phyloP scores from a whole-genome alignment of 129 eudicot species.

The Glebionis coronaria region DNA sequence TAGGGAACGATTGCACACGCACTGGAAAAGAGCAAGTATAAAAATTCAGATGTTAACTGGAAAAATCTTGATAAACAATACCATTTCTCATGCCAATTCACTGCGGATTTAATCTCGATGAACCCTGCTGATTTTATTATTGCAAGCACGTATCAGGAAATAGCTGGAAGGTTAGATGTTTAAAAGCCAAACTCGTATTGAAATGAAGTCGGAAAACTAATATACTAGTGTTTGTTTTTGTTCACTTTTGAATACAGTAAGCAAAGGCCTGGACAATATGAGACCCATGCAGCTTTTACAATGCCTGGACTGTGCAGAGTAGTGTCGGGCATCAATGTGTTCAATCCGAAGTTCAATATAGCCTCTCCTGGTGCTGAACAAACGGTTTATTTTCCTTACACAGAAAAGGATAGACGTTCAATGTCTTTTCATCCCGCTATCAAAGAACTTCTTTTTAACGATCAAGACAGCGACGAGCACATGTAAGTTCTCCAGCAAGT shows the following conservation, averaged over 20 bases:
- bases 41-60: conserved; percentile 83
- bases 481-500: conserved; percentile 45
- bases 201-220: background rate
- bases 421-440: conserved; percentile 65
- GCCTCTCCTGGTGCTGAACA: conserved; percentile 95
- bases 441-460: conserved; percentile 63
- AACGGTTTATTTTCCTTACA: conserved; percentile 67
- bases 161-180: conserved; percentile 81
- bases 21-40: conserved; percentile 78
- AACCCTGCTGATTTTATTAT: conserved; percentile 80
- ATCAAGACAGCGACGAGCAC: conserved; percentile 60
- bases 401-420: conserved; percentile 53
- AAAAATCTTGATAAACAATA: conserved; percentile 68
- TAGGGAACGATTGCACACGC: conserved; percentile 97
- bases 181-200: background rate
- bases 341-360: conserved; percentile 86
- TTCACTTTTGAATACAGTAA: conserved; percentile 37
- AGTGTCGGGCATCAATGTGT: conserved; percentile 77
- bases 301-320: conserved; percentile 90
- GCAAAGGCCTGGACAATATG: conserved; percentile 73
- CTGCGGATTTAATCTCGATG: conserved; percentile 83
- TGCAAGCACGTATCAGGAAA: conserved; percentile 90
- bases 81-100: conserved; percentile 85
- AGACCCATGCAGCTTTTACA: conserved; percentile 69
- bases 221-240: conserved; percentile 6